phyloP scores from a whole-genome alignment of 257 asterid genomes.

The Solanum piurae region DNA sequence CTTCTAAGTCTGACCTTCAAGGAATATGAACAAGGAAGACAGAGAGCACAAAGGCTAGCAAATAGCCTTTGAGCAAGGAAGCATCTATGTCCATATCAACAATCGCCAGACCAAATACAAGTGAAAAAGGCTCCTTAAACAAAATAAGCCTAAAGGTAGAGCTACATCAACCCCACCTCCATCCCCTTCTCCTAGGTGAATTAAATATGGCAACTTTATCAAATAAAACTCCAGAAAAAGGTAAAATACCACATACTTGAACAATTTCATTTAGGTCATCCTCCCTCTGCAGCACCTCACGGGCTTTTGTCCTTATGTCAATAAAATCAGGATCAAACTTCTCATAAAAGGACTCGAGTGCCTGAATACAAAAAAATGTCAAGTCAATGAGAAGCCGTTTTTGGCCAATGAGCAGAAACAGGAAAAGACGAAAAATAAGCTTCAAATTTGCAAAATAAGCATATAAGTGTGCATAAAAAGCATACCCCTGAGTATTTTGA shows the following conservation, averaged over 20 bases:
- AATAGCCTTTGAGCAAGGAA: neutral
- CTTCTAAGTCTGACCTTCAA: neutral
- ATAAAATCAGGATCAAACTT: constrained; percentile 94
- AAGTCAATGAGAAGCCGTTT: neutral
- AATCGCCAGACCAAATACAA: neutral
- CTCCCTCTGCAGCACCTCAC: constrained; percentile 98
- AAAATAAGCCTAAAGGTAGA: neutral
- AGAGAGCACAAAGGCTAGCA: neutral
- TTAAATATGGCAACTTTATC: neutral
- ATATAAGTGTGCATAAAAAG: neutral
- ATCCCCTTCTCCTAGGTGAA: neutral
- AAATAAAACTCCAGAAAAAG: neutral
- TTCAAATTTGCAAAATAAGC: neutral
- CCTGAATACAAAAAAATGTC: constrained; percentile 30
- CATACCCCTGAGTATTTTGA: constrained; percentile 92
- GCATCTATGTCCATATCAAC: neutral
- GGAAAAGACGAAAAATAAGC: neutral
- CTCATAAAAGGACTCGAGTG: constrained; percentile 92
- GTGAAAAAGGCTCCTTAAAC: neutral
- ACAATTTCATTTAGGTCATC: constrained; percentile 79
- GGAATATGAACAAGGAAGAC: neutral
- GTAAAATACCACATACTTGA: constrained; percentile 19
- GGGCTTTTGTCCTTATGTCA: constrained; percentile 93
- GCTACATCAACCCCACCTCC: neutral
- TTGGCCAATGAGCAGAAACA: neutral